Evolutionary conservation across 2,329 filamentous ascomycete genomes (phyloP), one percentile per base, ranked within the genome.

Genomic region (Ceratocystis eucalypticola): DNA sequence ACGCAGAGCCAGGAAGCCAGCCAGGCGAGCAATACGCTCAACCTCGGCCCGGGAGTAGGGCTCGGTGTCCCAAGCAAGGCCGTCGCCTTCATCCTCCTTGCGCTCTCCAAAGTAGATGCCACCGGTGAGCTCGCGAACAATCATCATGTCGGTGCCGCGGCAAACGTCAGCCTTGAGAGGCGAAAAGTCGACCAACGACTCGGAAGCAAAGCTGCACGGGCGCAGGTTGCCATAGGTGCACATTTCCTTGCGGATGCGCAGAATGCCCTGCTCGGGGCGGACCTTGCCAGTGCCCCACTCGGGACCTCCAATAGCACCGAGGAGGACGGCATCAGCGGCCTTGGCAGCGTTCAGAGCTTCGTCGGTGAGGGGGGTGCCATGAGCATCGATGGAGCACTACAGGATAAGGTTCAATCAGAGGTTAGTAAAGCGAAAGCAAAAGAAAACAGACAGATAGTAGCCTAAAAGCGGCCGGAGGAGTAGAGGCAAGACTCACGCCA

Each of bases 101-200:
- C 91, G 84, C 61, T 95, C 91, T 62, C 93, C 92, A 76, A 97
- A 97, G 82, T 97, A 96, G 76, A 96, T 92, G 61, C 93, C 92
- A 22, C 90, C 89, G 0, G 92, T 96, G 64, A 96, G 77, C 78
- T 97, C 93, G 62, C 93, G 89, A 69, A 97, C 87, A 73, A 97
- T 88, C 78, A 89, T 89, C 78, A 97, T 90, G 81, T 97, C 88
- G 71, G 89, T 91, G 72, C 89, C 92, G 69, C 86, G 83, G 82
- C 89, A 95, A 69, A 96, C 83, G 2, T 88, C 83, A 65, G 88
- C 86, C 78, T 96, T 96, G 69, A 97, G 85, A 0, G 93, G 93
- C 10, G 91, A 96, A 73, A 82, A 83, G 62, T 92, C 86, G 73
- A 96, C 86, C 62, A 96, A 87, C 33, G 85, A 83, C 65, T 93